Conservation (phyloP, 192 early-diverging fungal genomes). For the Backusella parvicylindrica region DNA sequence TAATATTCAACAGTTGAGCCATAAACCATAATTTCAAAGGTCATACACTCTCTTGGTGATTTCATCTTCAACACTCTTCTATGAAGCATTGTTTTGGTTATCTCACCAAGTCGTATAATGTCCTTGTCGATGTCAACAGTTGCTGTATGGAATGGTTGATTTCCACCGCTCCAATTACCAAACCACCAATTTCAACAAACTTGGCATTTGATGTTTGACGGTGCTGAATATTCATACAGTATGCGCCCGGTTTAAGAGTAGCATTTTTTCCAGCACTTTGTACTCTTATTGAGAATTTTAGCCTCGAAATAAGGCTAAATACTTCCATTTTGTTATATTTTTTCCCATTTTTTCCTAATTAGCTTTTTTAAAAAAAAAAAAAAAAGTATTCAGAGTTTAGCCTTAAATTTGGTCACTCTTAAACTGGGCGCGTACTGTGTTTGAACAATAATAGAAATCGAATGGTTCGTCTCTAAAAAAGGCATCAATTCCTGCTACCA, state of each 20-base stretch:
- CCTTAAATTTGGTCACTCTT: too few relatives aligned
- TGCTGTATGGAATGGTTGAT: not conserved
- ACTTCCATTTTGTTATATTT: too few relatives aligned
- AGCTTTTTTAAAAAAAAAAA: too few relatives aligned
- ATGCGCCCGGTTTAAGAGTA: too few relatives aligned
- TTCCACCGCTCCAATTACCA: not conserved
- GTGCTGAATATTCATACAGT: not conserved
- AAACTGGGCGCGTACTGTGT: too few relatives aligned
- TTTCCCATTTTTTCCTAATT: too few relatives aligned
- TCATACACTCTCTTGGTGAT: not conserved
- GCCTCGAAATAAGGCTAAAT: too few relatives aligned
- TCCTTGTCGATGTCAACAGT: not conserved
- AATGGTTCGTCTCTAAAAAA: not conserved
- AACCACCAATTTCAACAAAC: not conserved
- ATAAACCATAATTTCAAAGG: not conserved
- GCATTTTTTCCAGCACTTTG: too few relatives aligned
- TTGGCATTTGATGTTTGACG: not conserved
- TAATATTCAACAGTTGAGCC: not conserved
- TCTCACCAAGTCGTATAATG: not conserved
- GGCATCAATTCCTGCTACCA: too few relatives aligned
- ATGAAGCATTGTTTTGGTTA: not conserved
- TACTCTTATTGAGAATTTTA: too few relatives aligned
- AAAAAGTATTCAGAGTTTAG: too few relatives aligned
- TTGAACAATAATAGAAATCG: not conserved
- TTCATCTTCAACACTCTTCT: not conserved